A percentile compares a stretch with the other conserved stretches of the same genome.
These are phyloP conservation scores for Luzula sylvatica DNA, from an alignment of 176 grass and related monocot genomes.

Conservation along the genomic window DNA sequence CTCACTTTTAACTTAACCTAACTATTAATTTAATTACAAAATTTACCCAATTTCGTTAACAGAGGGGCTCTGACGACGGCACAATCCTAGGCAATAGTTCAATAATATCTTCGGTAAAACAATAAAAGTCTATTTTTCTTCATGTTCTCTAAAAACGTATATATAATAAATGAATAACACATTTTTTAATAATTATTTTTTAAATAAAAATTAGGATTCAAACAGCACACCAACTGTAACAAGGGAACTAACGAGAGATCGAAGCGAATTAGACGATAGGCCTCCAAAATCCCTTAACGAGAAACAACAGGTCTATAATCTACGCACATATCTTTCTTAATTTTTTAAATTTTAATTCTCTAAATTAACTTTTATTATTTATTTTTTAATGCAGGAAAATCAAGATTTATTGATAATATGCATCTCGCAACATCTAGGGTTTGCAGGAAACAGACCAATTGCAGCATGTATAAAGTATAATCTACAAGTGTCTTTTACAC, in stretches of 20 bases:
- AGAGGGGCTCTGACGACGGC: conserved; percentile 76
- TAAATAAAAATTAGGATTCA: conserved; percentile 45
- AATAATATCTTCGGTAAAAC: conserved; percentile 55
- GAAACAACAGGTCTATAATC: conserved; percentile 66
- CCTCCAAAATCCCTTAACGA: conserved; percentile 94
- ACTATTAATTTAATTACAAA: conserved; percentile 22
- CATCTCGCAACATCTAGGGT: conserved; percentile 85
- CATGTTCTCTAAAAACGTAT: conserved; percentile 8
- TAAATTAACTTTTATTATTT: background rate
- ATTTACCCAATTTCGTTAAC: conserved; percentile 21
- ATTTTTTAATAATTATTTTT: background rate
- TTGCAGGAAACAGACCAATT: conserved; percentile 69
- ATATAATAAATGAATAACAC: background rate
- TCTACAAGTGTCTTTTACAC: conserved; percentile 98
- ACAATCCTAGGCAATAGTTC: conserved; percentile 36
- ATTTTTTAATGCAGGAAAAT: conserved; percentile 55
- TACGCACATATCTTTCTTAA: background rate
- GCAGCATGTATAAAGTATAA: conserved; percentile 91
- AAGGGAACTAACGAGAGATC: conserved; percentile 46
- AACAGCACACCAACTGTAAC: conserved; percentile 29
- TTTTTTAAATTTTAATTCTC: background rate
- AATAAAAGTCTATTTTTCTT: too few species aligned
- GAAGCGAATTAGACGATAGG: conserved; percentile 76
- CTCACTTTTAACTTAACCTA: background rate
- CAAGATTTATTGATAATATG: conserved; percentile 96